Percentiles rank a stretch among this genome's conserved stretches.
Evolutionary conservation across 495 filamentous ascomycete genomes (phyloP).

Genomic region (Hyaloscypha finlandica): DNA sequence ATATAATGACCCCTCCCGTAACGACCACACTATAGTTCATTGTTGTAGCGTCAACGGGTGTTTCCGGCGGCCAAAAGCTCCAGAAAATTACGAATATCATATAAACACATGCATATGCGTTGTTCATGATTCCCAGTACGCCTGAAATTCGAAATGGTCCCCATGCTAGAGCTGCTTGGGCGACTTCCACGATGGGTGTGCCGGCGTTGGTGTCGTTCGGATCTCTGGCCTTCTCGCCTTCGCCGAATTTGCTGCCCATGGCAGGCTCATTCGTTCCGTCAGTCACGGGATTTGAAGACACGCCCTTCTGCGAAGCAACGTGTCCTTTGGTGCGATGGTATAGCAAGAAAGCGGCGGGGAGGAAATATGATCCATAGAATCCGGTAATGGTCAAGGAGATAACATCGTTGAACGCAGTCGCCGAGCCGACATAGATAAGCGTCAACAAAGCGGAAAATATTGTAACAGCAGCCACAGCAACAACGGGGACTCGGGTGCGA

Average conservation of each 20-base stretch:
- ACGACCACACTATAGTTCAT: conserved; percentile 57
- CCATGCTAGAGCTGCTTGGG: conserved; percentile 42
- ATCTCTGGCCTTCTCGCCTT: background rate
- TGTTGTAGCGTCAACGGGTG: conserved; percentile 40
- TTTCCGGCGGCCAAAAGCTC: conserved; percentile 38
- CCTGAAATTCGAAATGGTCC: conserved; percentile 52
- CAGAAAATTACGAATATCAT: conserved; percentile 34
- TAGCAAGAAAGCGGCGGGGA: conserved; percentile 42
- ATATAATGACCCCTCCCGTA: conserved; percentile 42
- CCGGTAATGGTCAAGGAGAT: conserved; percentile 44
- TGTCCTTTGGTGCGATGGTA: conserved; percentile 29
- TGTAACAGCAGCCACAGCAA: conserved; percentile 21
- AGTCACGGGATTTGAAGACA: background rate
- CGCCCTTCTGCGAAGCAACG: background rate
- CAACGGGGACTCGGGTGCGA: conserved; percentile 23
- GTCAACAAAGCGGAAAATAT: conserved; percentile 22
- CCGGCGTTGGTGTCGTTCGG: background rate
- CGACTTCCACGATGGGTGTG: background rate
- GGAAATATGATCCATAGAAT: conserved; percentile 46
- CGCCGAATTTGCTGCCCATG: background rate
- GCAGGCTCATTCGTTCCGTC: background rate
- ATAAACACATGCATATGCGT: conserved; percentile 49
- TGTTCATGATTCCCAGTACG: conserved; percentile 45
- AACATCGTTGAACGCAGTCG: conserved; percentile 50
- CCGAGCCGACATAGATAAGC: conserved; percentile 22